Evolutionary conservation across 371 early-diverging fungal genomes (phyloP), one percentile per base, ranked within the genome.

Genomic region (Hamiltosporidium magnivora): DNA sequence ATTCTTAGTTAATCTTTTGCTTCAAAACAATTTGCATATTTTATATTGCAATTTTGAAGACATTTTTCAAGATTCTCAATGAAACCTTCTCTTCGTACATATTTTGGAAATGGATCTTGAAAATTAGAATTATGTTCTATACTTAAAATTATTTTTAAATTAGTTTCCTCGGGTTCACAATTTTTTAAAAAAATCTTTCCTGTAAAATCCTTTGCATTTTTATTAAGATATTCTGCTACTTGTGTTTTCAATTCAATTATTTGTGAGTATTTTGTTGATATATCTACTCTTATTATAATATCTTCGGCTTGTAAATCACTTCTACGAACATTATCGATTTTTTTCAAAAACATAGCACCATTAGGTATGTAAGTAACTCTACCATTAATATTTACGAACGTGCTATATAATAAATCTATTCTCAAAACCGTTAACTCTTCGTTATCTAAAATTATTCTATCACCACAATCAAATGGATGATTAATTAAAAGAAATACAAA

Each of bases 401-500:
- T 72, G 11, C 75, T 74, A 46, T 69, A 70, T 37, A 81, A 53
- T 3, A 81, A 60, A 58, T 81, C 80, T 55, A 78, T 78, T 12
- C 67, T 64, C 1, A 59, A 40, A 12, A 81, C 82, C 46, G 55
- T 56, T 53, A 73, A 63, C 46, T 76, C 76, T 12, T 70, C 43
- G 38, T 65, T 68, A 58, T 81, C 71, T 14, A 76, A 69, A 1
- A 73, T 42, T 14, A 81, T 68, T 59, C 72, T 69, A 60, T 81
- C 82, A 25, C 82, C 82, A 44, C 61, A 61, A 61, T 79, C 78
- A 68, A 69, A 81, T 1, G 80, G 78, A 66, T 79, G 76, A 44
- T 67, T 72, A 9, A 79, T 63, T 44, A 81, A 67, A 2, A 75
- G 69, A 67, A 81, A 81, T 12, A 81, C 74, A 69, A 81, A 81